phyloP scores from a whole-genome alignment of 331 rosid species.

The Malus hybrid region DNA sequence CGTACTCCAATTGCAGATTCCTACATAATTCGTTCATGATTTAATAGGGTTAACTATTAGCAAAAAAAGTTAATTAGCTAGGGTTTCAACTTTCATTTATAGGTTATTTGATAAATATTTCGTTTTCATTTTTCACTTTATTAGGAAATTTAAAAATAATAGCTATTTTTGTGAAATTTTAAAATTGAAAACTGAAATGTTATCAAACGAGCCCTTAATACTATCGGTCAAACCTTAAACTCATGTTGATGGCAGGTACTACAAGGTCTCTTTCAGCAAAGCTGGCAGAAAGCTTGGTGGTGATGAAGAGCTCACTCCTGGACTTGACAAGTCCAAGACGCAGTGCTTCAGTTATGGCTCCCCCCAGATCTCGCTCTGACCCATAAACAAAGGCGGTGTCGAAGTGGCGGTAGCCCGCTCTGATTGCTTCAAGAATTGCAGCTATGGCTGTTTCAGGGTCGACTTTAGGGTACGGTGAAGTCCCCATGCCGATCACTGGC shows the following conservation, averaged over 20 bases:
- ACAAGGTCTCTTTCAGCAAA: slow-evolving; percentile 14
- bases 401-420: slow-evolving; percentile 26
- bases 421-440: slow-evolving; percentile 19
- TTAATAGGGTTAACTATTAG: background rate
- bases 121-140: too few species aligned
- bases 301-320: slow-evolving; percentile 23
- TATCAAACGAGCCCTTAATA: background rate
- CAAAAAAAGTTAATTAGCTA: background rate
- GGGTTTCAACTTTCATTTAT: background rate
- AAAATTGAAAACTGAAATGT: background rate
- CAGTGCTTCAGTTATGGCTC: slow-evolving; percentile 17
- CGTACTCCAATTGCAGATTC: background rate
- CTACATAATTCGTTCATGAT: background rate
- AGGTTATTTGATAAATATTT: too few species aligned
- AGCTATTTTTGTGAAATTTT: background rate
- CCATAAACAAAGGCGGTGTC: slow-evolving; percentile 21
- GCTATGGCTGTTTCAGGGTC: slow-evolving; percentile 5
- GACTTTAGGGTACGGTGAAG: slow-evolving; percentile 6
- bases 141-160: too few species aligned
- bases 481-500: slow-evolving; percentile 23
- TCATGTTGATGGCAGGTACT: slow-evolving; percentile 12
- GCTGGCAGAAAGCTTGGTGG: slow-evolving; percentile 25
- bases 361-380: slow-evolving; percentile 17
- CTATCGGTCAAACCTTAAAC: slow-evolving; percentile 2
- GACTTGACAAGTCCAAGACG: slow-evolving; percentile 17